phyloP scores from a whole-genome alignment of 306 rosid species.

The Malus asiatica region DNA sequence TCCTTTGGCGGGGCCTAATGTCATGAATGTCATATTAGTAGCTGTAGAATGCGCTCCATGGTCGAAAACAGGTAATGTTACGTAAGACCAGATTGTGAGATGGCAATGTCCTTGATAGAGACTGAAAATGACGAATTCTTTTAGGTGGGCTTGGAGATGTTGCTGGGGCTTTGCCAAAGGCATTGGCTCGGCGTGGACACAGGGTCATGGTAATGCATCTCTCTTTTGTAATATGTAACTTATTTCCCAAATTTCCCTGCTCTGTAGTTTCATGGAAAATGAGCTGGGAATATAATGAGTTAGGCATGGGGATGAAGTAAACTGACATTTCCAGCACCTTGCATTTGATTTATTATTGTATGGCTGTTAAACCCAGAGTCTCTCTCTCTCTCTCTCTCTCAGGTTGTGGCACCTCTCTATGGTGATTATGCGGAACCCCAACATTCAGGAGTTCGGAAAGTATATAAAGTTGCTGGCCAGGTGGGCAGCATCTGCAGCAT shows the following conservation, averaged over 20 bases:
- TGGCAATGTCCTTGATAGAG: neutral
- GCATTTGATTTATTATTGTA: neutral
- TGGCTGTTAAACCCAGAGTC: neutral
- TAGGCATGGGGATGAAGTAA: neutral
- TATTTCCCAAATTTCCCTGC: neutral
- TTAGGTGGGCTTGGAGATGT: constrained; percentile 99
- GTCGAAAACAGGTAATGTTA: constrained; percentile 71
- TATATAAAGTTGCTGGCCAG: constrained; percentile 71
- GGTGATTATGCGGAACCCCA: constrained; percentile 55
- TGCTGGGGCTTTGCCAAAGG: constrained; percentile 92
- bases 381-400: constrained; percentile 22
- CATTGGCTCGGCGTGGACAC: constrained; percentile 99
- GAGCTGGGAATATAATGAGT: neutral
- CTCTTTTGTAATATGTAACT: constrained; percentile 5
- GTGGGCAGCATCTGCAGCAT: constrained; percentile 34
- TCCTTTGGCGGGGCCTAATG: constrained; percentile 85
- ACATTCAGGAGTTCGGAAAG: constrained; percentile 54
- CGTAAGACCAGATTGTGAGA: constrained; percentile 5
- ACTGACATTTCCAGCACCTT: neutral
- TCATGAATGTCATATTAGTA: constrained; percentile 76
- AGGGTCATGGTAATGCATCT: constrained; percentile 76
- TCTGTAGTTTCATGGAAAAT: neutral
- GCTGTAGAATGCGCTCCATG: constrained; percentile 95
- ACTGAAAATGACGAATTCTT: constrained; percentile 29
- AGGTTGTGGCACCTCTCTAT: constrained; percentile 82